Base-by-base conservation (phyloP, 2,329 filamentous ascomycete genomes). In the Salinomyces thailandicus region DNA sequence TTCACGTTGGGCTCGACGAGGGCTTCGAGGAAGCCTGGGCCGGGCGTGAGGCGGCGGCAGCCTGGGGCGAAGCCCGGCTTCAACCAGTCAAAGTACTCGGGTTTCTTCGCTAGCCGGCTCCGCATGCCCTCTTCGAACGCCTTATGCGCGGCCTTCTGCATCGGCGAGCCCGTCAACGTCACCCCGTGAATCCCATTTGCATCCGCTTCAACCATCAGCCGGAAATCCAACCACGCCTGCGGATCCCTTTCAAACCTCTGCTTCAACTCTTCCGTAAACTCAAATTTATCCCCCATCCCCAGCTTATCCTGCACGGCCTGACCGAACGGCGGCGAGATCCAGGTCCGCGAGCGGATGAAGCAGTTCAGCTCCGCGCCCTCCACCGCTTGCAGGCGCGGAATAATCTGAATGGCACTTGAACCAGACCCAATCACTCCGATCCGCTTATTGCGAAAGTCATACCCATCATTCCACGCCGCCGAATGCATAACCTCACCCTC, bases 171-270 rank as follows among this genome's bases (percentile, higher is more conserved):
- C 33, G 59, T 59, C 2, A 66, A 44, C 41, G 62, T 59, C 8
- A 55, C 50, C 1, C 53, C 46, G 37, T 64, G 65, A 4, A 59
- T 64, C 5, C 72, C 65, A 67, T 78, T 84, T 51, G 78, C 82
- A 33, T 73, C 72, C 9, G 69, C 59, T 45, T 67, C 63, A 29
- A 68, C 61, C 20, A 55, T 49, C 49, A 65, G 61, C 24, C 66
- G 56, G 51, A 63, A 68, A 30, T 56, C 47, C 16, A 66, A 54
- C 37, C 62, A 59, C 33, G 61, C 57, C 29, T 60, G 54, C 1
- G 63, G 62, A 41, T 68, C 58, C 64, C 63, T 38, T 33, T 49
- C 47, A 18, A 58, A 51, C 18, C 39, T 37, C 37, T 48, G 43
- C 15, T 55, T 56, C 29, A 58, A 51, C 18, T 51, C 45, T 12